These are phyloP conservation scores for Mangifera indica DNA, from an alignment of 345 rosid species.

Conservation along the genomic window DNA sequence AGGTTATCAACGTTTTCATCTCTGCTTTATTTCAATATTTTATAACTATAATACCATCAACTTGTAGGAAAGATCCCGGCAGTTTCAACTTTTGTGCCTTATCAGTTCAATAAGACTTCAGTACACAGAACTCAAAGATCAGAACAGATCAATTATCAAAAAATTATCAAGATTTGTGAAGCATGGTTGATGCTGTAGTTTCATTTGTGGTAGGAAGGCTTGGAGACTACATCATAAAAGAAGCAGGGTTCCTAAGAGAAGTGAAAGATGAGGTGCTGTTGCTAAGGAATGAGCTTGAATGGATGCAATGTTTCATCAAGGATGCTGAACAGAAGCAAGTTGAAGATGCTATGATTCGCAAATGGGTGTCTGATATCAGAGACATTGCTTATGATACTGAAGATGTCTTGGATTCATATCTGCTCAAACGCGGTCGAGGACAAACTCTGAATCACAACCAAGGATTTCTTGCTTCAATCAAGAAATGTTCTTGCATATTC, in stretches of 20 bases:
- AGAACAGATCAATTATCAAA: too few relatives aligned
- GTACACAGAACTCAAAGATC: too few relatives aligned
- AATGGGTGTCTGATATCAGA: conserved; percentile 7
- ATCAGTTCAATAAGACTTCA: too few relatives aligned
- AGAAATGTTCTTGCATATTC: neutral
- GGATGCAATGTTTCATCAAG: conserved; percentile 6
- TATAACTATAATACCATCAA: too few relatives aligned
- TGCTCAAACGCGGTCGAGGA: neutral
- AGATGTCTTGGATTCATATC: neutral
- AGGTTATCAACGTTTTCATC: too few relatives aligned
- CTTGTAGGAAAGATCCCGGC: too few relatives aligned
- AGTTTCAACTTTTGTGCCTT: too few relatives aligned
- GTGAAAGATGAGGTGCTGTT: neutral
- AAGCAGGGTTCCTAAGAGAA: neutral
- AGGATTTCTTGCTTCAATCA: neutral
- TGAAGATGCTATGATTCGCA: neutral
- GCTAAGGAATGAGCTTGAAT: neutral
- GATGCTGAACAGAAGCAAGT: conserved; percentile 2
- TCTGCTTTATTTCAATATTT: too few relatives aligned
- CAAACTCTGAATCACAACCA: neutral
- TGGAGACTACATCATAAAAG: conserved; percentile 1
- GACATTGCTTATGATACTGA: conserved; percentile 8
- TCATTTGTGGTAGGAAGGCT: neutral
- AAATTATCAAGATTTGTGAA: neutral
- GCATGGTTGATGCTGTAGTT: conserved; percentile 6